phyloP scores from a whole-genome alignment of 257 asterid species.

The Capsicum rhomboideum region DNA sequence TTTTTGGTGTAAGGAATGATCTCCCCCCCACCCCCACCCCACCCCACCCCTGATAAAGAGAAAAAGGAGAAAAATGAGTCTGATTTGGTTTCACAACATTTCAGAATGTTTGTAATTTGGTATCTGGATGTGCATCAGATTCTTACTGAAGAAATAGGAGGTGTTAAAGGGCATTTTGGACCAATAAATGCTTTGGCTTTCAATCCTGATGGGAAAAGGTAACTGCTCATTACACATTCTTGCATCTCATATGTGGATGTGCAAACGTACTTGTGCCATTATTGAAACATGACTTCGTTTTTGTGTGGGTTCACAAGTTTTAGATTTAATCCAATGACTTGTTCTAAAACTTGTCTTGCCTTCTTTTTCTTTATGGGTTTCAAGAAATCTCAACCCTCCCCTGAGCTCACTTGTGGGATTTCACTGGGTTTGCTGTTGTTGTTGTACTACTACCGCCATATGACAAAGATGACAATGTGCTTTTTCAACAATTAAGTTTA shows the following conservation, averaged over 20 bases:
- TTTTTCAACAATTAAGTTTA: not conserved
- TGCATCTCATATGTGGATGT: not conserved
- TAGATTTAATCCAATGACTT: not conserved
- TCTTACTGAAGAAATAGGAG: slow-evolving; percentile 86
- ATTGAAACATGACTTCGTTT: not conserved
- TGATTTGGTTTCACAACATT: not conserved
- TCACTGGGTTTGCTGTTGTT: too few species aligned
- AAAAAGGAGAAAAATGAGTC: not conserved
- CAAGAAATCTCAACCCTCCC: not conserved
- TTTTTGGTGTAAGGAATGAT: not conserved
- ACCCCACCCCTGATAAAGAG: not conserved
- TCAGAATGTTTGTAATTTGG: not conserved
- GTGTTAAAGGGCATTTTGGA: slow-evolving; percentile 93
- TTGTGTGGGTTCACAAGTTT: not conserved
- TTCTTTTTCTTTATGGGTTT: not conserved
- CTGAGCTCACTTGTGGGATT: too few species aligned
- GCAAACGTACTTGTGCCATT: not conserved
- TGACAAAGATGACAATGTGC: not conserved
- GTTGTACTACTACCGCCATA: too few species aligned
- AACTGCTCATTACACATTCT: not conserved
- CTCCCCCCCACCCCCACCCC: too few species aligned
- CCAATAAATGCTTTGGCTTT: slow-evolving; percentile 95
- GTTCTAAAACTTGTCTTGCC: not conserved
- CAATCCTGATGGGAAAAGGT: slow-evolving; percentile 95
- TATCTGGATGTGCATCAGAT: slow-evolving; percentile 28